These are phyloP conservation scores for Zychaea mexicana DNA, from an alignment of 371 early-diverging fungal species.

Conservation along the genomic window DNA sequence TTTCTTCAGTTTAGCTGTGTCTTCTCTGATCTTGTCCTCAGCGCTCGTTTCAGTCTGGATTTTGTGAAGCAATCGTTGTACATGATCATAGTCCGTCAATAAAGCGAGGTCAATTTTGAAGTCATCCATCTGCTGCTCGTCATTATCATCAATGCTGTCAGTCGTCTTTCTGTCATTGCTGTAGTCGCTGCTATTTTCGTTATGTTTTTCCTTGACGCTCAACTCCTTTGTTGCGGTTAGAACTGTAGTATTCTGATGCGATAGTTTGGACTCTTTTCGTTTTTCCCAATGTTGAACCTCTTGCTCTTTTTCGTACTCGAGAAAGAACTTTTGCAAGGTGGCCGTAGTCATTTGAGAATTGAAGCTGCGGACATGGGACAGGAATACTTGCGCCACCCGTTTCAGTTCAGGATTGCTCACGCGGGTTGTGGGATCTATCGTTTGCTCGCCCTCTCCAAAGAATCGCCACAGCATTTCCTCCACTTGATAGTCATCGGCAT, in stretches of 20 bases:
- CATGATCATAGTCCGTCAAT: neutral
- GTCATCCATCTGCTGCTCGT: neutral
- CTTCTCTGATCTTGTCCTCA: neutral
- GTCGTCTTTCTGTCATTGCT: neutral
- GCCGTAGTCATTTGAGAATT: constrained; percentile 40
- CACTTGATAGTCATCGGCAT: constrained; percentile 72
- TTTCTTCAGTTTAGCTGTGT: neutral
- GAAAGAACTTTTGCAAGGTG: constrained; percentile 42
- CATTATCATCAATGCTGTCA: neutral
- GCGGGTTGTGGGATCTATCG: neutral
- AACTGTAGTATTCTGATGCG: too few relatives aligned
- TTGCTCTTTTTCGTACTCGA: constrained; percentile 8
- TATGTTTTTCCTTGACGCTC: too few relatives aligned
- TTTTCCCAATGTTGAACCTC: neutral
- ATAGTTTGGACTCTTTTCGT: too few relatives aligned
- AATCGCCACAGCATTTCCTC: constrained; percentile 55
- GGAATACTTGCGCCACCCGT: neutral
- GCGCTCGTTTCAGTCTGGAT: neutral
- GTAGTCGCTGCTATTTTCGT: neutral
- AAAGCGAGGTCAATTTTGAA: neutral
- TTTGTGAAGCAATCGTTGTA: neutral
- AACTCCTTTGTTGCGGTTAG: too few relatives aligned
- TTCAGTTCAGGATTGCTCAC: neutral
- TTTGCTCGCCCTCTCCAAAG: constrained; percentile 18
- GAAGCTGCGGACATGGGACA: constrained; percentile 16